Base-by-base conservation (phyloP, 1,284 basidiomycete genomes). In the Trametes pubescens region DNA sequence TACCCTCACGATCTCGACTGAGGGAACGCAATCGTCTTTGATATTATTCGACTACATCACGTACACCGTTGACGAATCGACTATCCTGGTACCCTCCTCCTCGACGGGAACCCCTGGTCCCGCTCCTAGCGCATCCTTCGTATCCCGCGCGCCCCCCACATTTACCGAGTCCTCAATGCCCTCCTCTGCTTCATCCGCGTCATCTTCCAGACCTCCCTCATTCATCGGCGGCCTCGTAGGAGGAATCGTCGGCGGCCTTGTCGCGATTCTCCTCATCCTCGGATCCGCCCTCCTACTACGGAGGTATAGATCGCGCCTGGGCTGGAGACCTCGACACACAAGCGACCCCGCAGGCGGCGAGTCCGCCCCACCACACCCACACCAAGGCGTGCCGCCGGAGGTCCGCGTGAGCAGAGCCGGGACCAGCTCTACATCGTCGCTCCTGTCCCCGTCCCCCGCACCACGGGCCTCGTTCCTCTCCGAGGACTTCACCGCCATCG, bases 41-140 rank as follows among this genome's bases (percentile, higher is more conserved):
- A n/a, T 65, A 22, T 21, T 62, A 11, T 62, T 65, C 44, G 64
- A 65, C 35, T 56, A 56, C 40, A 51, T 65, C 43, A 38, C 52
- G 0, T 62, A 65, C 44, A 59, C 60, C 11, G 21, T 46, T 1
- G 34, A 57, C 22, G 55, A 35, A 9, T 40, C 48, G 16, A n/a
- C 22, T 18, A n/a, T n/a, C n/a, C n/a, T n/a, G n/a, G 13, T 2
- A 3, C 7, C 18, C 13, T 9, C 21, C 5, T 18, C 29, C 1
- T 10, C 44, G 10, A 16, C n/a, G 22, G 26, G 7, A 26, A 24
- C 44, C 44, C 10, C 24, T 47, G 22, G 3, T 10, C 21, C 21
- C 21, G 21, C n/a, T 48, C 10, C 46, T 3, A 5, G 1, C 22
- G 7, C 21, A 37, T n/a, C 37, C 35, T 38, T 21, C 10, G 10